phyloP scores from a whole-genome alignment of 352 stramenopile species.

The Blastocystis sp. region DNA sequence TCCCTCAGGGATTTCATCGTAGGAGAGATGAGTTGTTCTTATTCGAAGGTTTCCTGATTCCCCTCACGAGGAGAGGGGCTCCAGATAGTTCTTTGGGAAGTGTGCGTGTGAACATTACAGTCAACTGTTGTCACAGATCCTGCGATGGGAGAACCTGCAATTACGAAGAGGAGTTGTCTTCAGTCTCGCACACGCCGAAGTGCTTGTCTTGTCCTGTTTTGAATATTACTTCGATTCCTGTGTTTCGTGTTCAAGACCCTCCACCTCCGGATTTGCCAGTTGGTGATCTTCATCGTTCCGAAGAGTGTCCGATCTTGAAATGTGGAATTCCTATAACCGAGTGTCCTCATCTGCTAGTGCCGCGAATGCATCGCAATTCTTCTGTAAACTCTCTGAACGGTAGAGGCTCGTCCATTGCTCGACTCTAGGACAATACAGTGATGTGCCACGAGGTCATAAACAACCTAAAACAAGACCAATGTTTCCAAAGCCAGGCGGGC shows the following conservation, averaged over 20 bases:
- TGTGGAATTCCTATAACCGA: not conserved
- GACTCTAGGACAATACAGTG: not conserved
- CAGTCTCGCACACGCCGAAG: not conserved
- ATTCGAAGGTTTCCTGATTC: conserved; percentile 17
- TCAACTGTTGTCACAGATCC: not conserved
- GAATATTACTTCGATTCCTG: not conserved
- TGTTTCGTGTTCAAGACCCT: not conserved
- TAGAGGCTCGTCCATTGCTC: not conserved
- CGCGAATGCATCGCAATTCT: not conserved
- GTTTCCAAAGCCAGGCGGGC: not conserved
- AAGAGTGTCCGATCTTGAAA: not conserved
- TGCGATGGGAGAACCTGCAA: not conserved
- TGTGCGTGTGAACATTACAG: not conserved
- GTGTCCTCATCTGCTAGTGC: not conserved
- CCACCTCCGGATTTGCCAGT: not conserved
- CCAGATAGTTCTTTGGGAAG: not conserved
- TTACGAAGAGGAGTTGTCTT: not conserved
- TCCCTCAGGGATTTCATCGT: conserved; percentile 18
- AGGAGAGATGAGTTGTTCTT: not conserved
- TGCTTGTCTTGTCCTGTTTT: not conserved
- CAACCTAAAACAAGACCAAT: not conserved
- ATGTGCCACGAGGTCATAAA: not conserved
- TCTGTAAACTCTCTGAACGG: not conserved
- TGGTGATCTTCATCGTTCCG: not conserved
- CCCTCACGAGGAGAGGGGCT: not conserved